Evolutionary conservation across 306 rosid species (phyloP), one percentile per base, ranked within the genome.

Genomic region (Acacia melanoxylon): DNA sequence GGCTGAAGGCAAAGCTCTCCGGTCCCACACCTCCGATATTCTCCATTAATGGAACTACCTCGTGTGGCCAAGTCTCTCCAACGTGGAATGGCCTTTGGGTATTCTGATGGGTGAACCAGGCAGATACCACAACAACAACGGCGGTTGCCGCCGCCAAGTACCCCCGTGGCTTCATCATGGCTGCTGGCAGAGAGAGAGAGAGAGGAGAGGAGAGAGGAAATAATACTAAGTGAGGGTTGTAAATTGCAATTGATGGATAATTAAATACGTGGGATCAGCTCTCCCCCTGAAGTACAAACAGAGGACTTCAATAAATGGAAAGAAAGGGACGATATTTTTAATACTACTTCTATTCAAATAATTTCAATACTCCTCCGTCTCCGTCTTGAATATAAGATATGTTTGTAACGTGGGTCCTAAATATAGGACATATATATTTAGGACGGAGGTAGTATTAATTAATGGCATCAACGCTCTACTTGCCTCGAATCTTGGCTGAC

Each of bases 1-100:
- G 70, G 78, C 89, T 94, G 52, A 93, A 93, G 66, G 91, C 91
- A 1, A 84, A 86, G 84, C 94, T 90, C 79, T 93, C 97, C 1
- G 98, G 94, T 45, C 98, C 96, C 2, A 85, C 61, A 2, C 86
- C 89, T 0, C 88, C 65, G 31, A n/a, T 88, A 14, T 71, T 82
- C 13, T 82, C 81, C 17, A 91, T 85, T 2, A 68, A n/a, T 83
- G 84, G 42, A 41, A 91, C 68, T 31, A 22, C 71, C 77, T 85
- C 94, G 76, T 49, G 66, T 24, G 74, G 49, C 79, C 44, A 69
- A 48, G 25, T 40, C 45, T 80, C 41, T 14, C 29, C 31, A 8
- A 45, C 69, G 27, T 58, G 65, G 14, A 48, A 25, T 20, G 29
- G 0, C 51, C 19, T 75, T 31, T 52, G 20, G 0, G 51, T 8